Evolutionary conservation across 2,329 filamentous ascomycete species (phyloP), one percentile per base, ranked within the genome.

Genomic region (Rachicladosporium sp.): DNA sequence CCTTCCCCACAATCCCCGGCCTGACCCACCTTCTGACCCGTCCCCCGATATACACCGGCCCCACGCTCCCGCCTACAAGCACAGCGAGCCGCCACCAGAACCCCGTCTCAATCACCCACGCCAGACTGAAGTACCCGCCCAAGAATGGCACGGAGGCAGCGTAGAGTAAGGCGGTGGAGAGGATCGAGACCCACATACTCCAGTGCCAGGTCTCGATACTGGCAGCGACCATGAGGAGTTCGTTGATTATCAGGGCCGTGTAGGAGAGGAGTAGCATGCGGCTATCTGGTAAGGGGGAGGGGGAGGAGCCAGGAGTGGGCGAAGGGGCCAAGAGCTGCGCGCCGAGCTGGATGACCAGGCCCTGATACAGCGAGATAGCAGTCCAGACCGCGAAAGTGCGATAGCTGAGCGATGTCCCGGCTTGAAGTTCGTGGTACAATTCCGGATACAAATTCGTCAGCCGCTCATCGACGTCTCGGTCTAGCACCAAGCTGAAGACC

Each of bases 351-450:
- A 98, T 96, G 57, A 96, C 80, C 47, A 83, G 76, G 37, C 91
- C 91, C 61, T 98, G 91, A 63, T 98, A 98, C 49, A 98, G 77
- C 30, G 84, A 93, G 9, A 98, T 86, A 10, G 87, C 71, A 5
- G 96, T 86, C 93, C 93, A 98, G 46, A 89, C 78, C 66, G 95
- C 94, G 66, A 98, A 98, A 8, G 87, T 94, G 40, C 82, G 78
- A 63, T 96, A 96, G 37, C 81, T 88, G 11, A 98, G 72, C 4
- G 82, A 87, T 10, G 83, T 80, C 7, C 89, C 89, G 0, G 78
- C 76, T 0, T 89, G 95, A n/a, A 98, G 71, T 59, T 98, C 93
- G 57, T 93, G 93, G 71, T 98, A 98, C 2, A 98, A 74, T 55
- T 98, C 91, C 0, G 91, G 93, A 58, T 98, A 98, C 4, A 98